A percentile compares a stretch with the other conserved stretches of the same genome.
Evolutionary conservation across 139 green algal species (phyloP).

Genomic region (Limnomonas spitsbergensis): DNA sequence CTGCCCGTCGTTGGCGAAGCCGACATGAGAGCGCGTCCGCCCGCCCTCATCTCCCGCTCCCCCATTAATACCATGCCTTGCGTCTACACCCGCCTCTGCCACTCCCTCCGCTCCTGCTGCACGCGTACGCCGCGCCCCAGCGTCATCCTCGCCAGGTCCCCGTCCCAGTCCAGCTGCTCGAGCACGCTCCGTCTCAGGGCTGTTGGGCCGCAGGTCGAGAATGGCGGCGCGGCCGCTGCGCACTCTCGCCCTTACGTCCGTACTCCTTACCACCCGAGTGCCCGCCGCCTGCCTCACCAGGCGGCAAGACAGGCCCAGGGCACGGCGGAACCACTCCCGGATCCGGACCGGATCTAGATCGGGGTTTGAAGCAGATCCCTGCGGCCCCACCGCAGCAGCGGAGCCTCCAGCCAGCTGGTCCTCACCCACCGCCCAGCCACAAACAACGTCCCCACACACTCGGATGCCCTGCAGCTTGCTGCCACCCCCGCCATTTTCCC

Average conservation of each 20-base stretch:
- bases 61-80: too few relatives aligned
- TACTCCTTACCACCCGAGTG: neutral
- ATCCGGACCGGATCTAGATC: neutral
- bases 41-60: neutral
- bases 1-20: slow-evolving; percentile 86
- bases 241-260: neutral
- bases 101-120: neutral
- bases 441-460: slow-evolving; percentile 52
- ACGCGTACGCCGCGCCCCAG: neutral
- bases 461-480: slow-evolving; percentile 26
- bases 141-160: neutral
- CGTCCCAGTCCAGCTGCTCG: too few relatives aligned
- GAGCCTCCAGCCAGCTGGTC: neutral
- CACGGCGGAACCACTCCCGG: slow-evolving; percentile 60
- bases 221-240: neutral
- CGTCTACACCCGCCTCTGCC: neutral
- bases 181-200: neutral
- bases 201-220: neutral
- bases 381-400: too few relatives aligned
- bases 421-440: slow-evolving; percentile 22
- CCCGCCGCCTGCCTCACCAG: slow-evolving; percentile 57
- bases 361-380: too few relatives aligned
- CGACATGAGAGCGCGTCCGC: neutral
- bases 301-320: slow-evolving; percentile 65
- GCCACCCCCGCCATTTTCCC: neutral